These are phyloP conservation scores for Neofusicoccum ribis DNA, from an alignment of 2,329 filamentous ascomycete species.

Conservation along the genomic window DNA sequence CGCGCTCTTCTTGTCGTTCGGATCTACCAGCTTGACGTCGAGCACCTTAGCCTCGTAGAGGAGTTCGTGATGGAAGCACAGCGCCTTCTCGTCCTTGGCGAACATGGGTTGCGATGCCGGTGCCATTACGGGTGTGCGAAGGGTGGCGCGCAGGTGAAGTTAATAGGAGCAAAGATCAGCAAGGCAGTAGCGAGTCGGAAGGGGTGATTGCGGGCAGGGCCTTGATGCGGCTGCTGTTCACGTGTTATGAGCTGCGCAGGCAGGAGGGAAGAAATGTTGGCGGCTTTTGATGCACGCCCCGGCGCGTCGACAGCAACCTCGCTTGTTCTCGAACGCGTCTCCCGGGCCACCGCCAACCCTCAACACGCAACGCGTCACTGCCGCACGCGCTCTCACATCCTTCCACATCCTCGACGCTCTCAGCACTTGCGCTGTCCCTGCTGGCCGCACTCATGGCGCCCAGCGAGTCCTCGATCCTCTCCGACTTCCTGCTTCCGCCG, in stretches of 20 bases:
- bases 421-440: neutral
- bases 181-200: conserved; percentile 4
- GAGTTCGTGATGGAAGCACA: conserved; percentile 96
- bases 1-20: conserved; percentile 68
- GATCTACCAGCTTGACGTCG: conserved; percentile 66
- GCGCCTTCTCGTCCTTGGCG: conserved; percentile 80
- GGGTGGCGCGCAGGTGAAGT: conserved; percentile 3
- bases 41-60: conserved; percentile 97
- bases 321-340: conserved; percentile 19
- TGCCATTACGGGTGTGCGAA: conserved; percentile 55
- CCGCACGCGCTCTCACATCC: neutral
- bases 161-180: neutral
- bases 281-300: conserved; percentile 4
- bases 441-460: conserved; percentile 59
- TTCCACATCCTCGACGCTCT: neutral
- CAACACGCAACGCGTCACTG: neutral
- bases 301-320: conserved; percentile 18
- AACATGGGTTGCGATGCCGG: conserved; percentile 57
- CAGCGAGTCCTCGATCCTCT: conserved; percentile 72
- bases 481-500: conserved; percentile 75
- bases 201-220: neutral
- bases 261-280: conserved; percentile 14
- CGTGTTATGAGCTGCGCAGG: conserved; percentile 12
- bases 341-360: conserved; percentile 10
- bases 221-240: conserved; percentile 11